phyloP scores from a whole-genome alignment of 108 stramenopile species.

The Skeletonema marinoi region DNA sequence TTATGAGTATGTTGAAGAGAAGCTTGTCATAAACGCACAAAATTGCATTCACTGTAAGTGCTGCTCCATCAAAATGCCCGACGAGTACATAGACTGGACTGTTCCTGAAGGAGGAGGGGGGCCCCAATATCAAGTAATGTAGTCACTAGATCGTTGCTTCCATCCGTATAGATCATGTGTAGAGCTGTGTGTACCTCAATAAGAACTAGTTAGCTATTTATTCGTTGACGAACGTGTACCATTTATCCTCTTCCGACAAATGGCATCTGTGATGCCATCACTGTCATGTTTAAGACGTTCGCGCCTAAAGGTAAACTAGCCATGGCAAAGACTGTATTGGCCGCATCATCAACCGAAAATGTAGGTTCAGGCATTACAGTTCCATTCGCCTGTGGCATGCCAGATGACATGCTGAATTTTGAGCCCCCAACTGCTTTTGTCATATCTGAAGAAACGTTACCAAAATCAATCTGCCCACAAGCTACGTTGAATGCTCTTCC shows the following conservation, averaged over 20 bases:
- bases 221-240: neutral
- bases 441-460: constrained; percentile 69
- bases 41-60: constrained; percentile 99
- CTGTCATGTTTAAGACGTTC: constrained; percentile 77
- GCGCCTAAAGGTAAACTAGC: constrained; percentile 64
- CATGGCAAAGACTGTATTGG: constrained; percentile 73
- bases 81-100: constrained; percentile 98
- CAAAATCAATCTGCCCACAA: constrained; percentile 74
- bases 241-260: constrained; percentile 78
- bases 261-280: constrained; percentile 73
- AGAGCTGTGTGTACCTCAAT: neutral
- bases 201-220: neutral
- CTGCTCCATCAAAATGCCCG: constrained; percentile 99
- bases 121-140: constrained; percentile 97
- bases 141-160: constrained; percentile 13
- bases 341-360: constrained; percentile 70
- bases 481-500: constrained; percentile 61
- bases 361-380: constrained; percentile 53
- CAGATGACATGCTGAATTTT: constrained; percentile 35
- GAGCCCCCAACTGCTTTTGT: constrained; percentile 31
- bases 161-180: neutral
- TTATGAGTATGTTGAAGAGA: constrained; percentile 61
- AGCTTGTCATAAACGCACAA: constrained; percentile 97
- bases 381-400: constrained; percentile 72
- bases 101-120: constrained; percentile 99